These are phyloP conservation scores for Zanthoxylum bungeanum DNA, from an alignment of 345 rosid genomes.

Conservation along the genomic window DNA sequence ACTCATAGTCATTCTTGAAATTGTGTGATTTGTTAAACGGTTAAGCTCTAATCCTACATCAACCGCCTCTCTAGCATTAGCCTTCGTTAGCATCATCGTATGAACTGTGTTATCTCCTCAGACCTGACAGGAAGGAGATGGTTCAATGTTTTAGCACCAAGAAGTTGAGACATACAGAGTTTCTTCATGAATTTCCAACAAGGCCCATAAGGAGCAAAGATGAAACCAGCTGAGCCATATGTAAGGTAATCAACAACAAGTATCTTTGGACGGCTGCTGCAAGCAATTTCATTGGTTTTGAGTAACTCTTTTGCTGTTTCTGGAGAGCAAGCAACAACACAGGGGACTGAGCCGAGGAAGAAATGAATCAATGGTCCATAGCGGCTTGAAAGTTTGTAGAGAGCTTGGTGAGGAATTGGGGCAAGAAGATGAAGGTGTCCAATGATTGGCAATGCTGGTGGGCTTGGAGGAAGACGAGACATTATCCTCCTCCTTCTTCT, in stretches of 20 bases:
- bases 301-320: constrained; percentile 59
- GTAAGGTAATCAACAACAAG: constrained; percentile 47
- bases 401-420: constrained; percentile 18
- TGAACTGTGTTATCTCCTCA: constrained; percentile 33
- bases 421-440: constrained; percentile 47
- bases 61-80: constrained; percentile 24
- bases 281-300: constrained; percentile 53
- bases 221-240: constrained; percentile 50
- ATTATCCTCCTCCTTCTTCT: neutral
- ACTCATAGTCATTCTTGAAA: constrained; percentile 48
- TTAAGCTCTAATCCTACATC: constrained; percentile 46
- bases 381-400: constrained; percentile 37
- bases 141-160: constrained; percentile 36
- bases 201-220: constrained; percentile 55
- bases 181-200: constrained; percentile 73
- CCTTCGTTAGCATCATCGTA: constrained; percentile 31
- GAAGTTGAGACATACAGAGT: constrained; percentile 45
- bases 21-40: constrained; percentile 33
- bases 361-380: constrained; percentile 60
- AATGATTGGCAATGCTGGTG: constrained; percentile 36
- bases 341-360: constrained; percentile 51
- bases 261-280: constrained; percentile 37
- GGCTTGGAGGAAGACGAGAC: constrained; percentile 39
- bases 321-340: constrained; percentile 56
- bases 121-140: constrained; percentile 34